phyloP scores from a whole-genome alignment of 2,329 filamentous ascomycete genomes.

The Lizonia empirigonia region DNA sequence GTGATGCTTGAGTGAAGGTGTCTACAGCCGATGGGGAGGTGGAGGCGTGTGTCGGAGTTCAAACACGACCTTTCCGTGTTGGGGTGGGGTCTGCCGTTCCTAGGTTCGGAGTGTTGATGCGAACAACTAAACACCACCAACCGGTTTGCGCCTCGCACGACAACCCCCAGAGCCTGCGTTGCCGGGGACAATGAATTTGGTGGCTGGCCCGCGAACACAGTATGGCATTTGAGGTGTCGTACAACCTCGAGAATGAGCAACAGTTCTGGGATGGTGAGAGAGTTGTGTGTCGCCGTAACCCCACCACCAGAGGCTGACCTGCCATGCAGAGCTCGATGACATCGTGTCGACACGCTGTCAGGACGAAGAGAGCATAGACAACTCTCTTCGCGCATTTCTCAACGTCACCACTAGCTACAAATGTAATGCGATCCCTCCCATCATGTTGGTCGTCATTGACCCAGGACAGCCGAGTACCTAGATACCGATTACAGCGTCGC shows the following conservation, averaged over 20 bases:
- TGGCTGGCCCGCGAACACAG: slow-evolving; percentile 44
- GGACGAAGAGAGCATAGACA: slow-evolving; percentile 74
- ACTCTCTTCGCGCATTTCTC: slow-evolving; percentile 83
- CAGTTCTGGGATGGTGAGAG: slow-evolving; percentile 85
- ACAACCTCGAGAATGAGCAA: slow-evolving; percentile 76
- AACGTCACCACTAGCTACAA: slow-evolving; percentile 76
- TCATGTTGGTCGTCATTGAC: slow-evolving; percentile 26
- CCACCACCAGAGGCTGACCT: slow-evolving; percentile 32
- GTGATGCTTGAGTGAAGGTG: neutral
- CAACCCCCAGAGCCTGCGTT: slow-evolving; percentile 27
- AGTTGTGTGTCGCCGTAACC: slow-evolving; percentile 29
- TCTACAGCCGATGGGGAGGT: no score
- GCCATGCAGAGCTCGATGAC: slow-evolving; percentile 65
- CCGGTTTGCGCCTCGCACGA: slow-evolving; percentile 27
- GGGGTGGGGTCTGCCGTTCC: slow-evolving; percentile 19
- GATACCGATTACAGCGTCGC: slow-evolving; percentile 79
- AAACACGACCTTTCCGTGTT: slow-evolving; percentile 6
- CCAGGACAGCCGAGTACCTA: slow-evolving; percentile 67
- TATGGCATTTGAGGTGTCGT: slow-evolving; percentile 72
- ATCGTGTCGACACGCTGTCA: slow-evolving; percentile 65
- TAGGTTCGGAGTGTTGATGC: slow-evolving; percentile 21
- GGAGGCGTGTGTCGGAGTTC: slow-evolving; percentile 1
- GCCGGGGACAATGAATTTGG: slow-evolving; percentile 46
- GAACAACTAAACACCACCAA: slow-evolving; percentile 30
- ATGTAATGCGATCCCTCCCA: slow-evolving; percentile 50